These are phyloP conservation scores for Lachancea quebecensis DNA, from an alignment of 805 yeast species.

Conservation along the genomic window DNA sequence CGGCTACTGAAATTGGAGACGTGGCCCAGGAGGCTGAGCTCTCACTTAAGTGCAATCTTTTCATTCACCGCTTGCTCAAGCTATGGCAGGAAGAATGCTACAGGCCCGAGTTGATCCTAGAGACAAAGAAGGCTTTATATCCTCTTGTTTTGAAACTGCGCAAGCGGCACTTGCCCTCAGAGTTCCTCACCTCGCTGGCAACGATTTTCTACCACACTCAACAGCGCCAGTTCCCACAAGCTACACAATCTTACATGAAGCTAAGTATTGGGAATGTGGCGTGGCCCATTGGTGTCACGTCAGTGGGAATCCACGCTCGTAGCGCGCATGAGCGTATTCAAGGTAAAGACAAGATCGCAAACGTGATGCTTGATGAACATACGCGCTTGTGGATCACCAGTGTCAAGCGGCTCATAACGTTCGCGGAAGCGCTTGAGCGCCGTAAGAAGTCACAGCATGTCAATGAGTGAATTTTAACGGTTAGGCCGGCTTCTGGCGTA, in stretches of 20 bases:
- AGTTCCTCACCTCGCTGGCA: constrained; percentile 46
- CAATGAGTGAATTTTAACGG: constrained; percentile 1
- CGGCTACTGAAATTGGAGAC: constrained; percentile 38
- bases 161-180: constrained; percentile 32
- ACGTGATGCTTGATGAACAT: constrained; percentile 70
- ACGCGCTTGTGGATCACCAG: constrained; percentile 74
- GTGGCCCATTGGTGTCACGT: constrained; percentile 85
- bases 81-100: constrained; percentile 33
- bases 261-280: constrained; percentile 82
- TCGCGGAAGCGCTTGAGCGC: constrained; percentile 20
- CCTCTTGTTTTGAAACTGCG: constrained; percentile 52
- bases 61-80: constrained; percentile 30
- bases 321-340: constrained; percentile 54
- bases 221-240: constrained; percentile 25
- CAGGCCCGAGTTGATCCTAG: constrained; percentile 31
- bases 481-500: background rate
- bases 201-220: constrained; percentile 61
- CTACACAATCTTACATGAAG: constrained; percentile 59
- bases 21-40: constrained; percentile 39
- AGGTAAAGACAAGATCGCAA: constrained; percentile 41
- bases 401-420: constrained; percentile 65
- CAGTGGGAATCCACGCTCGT: constrained; percentile 74
- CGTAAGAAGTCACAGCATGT: constrained; percentile 5
- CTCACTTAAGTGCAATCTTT: constrained; percentile 39
- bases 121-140: constrained; percentile 43